A percentile compares a stretch with the other conserved stretches of the same genome.
phyloP scores from a whole-genome alignment of 176 grass and related monocot genomes.

The Triticum timopheevii region DNA sequence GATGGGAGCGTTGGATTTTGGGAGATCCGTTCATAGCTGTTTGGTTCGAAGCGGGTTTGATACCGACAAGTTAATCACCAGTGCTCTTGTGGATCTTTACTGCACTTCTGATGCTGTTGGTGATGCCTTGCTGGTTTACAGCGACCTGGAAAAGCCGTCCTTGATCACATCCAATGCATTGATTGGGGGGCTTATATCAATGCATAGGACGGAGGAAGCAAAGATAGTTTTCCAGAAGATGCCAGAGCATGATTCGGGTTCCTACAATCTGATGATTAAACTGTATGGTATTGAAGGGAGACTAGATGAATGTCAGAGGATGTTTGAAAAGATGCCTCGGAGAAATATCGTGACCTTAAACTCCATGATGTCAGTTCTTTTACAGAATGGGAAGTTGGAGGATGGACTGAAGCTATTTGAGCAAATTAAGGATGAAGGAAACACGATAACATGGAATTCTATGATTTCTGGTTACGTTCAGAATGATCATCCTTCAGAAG shows the following conservation, averaged over 20 bases:
- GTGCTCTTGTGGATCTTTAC: constrained; percentile 59
- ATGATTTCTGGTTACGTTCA: constrained; percentile 68
- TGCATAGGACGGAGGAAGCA: constrained; percentile 33
- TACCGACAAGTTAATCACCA: constrained; percentile 40
- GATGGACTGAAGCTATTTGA: constrained; percentile 52
- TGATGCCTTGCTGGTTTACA: constrained; percentile 41
- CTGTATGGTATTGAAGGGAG: constrained; percentile 39
- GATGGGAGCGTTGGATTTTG: constrained; percentile 37
- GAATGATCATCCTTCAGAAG: constrained; percentile 45
- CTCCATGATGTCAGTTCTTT: constrained; percentile 53
- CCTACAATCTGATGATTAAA: constrained; percentile 64
- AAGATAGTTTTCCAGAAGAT: constrained; percentile 39
- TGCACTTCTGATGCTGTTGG: constrained; percentile 41
- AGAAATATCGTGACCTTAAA: constrained; percentile 60
- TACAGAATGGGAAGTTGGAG: constrained; percentile 46
- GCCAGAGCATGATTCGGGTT: constrained; percentile 42
- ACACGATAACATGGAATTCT: constrained; percentile 59
- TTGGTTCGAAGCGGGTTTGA: constrained; percentile 38
- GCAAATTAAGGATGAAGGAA: constrained; percentile 47
- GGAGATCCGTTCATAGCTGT: constrained; percentile 44
- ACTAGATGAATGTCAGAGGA: constrained; percentile 40
- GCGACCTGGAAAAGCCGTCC: constrained; percentile 30
- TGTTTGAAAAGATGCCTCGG: constrained; percentile 59
- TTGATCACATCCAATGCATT: constrained; percentile 50
- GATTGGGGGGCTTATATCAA: constrained; percentile 39